phyloP scores from a whole-genome alignment of 2,329 filamentous ascomycete species.

The Zymoseptoria ardabiliae region DNA sequence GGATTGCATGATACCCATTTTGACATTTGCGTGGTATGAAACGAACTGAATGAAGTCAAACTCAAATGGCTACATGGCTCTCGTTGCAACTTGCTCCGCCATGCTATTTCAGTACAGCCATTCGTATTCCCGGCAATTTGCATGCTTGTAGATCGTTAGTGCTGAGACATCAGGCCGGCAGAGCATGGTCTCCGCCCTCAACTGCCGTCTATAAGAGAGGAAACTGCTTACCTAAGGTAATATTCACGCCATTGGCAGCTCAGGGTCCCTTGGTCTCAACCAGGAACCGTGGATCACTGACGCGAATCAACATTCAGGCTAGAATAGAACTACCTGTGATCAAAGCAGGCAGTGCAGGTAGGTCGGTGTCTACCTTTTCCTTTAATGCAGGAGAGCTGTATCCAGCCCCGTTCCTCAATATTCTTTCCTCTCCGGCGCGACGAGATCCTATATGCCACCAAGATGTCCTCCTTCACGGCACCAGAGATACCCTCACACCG shows the following conservation, averaged over 20 bases:
- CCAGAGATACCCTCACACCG: slow-evolving; percentile 25
- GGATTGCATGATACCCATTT: background rate
- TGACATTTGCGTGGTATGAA: background rate
- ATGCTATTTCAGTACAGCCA: background rate
- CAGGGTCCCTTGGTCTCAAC: background rate
- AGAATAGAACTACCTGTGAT: background rate
- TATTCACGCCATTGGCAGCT: background rate
- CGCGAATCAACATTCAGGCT: background rate
- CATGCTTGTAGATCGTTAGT: no score
- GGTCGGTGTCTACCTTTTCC: background rate
- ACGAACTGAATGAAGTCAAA: background rate
- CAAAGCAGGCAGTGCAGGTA: background rate
- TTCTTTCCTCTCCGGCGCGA: background rate
- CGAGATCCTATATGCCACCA: background rate
- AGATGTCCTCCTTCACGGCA: slow-evolving; percentile 1
- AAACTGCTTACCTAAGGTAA: background rate
- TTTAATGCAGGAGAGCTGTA: background rate
- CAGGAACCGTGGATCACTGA: background rate
- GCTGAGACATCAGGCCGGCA: no score
- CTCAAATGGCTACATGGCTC: background rate
- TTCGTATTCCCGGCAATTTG: no score
- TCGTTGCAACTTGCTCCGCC: background rate
- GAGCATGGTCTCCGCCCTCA: background rate
- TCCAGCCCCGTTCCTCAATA: background rate
- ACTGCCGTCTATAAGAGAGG: background rate